Conservation (phyloP, 2,329 filamentous ascomycete genomes). For the Cladosporium halotolerans region DNA sequence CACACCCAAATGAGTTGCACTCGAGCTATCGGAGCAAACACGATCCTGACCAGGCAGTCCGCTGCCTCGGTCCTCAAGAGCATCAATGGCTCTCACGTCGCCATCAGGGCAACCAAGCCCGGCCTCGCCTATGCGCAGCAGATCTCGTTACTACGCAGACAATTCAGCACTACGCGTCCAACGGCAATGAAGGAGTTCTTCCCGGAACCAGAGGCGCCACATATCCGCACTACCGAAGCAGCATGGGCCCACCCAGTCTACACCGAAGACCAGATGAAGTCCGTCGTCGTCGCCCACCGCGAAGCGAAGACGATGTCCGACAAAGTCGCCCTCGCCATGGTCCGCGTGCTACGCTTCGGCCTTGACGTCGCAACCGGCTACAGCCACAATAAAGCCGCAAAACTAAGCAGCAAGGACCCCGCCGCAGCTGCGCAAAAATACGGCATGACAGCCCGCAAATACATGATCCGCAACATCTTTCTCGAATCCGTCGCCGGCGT, state of each 20-base stretch:
- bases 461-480: slow-evolving; percentile 81
- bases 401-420: slow-evolving; percentile 32
- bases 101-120: slow-evolving; percentile 26
- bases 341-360: slow-evolving; percentile 68
- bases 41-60: slow-evolving; percentile 31
- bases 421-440: slow-evolving; percentile 56
- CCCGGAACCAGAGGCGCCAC: slow-evolving; percentile 37
- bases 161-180: slow-evolving; percentile 36
- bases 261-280: slow-evolving; percentile 70
- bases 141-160: slow-evolving; percentile 21
- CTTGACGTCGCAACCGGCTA: slow-evolving; percentile 80
- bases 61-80: slow-evolving; percentile 33
- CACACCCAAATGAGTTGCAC: slow-evolving; percentile 23
- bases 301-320: slow-evolving; percentile 68
- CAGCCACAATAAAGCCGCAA: slow-evolving; percentile 57
- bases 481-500: slow-evolving; percentile 92
- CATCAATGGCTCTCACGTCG: slow-evolving; percentile 27
- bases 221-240: slow-evolving; percentile 40
- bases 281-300: slow-evolving; percentile 70
- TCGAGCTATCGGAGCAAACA: slow-evolving; percentile 19
- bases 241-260: slow-evolving; percentile 53
- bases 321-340: slow-evolving; percentile 67
- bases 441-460: slow-evolving; percentile 75
- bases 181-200: slow-evolving; percentile 41
- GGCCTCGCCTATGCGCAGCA: slow-evolving; percentile 30